Conservation (phyloP, 2,329 filamentous ascomycete species). For the Sporothrix euskadiensis region DNA sequence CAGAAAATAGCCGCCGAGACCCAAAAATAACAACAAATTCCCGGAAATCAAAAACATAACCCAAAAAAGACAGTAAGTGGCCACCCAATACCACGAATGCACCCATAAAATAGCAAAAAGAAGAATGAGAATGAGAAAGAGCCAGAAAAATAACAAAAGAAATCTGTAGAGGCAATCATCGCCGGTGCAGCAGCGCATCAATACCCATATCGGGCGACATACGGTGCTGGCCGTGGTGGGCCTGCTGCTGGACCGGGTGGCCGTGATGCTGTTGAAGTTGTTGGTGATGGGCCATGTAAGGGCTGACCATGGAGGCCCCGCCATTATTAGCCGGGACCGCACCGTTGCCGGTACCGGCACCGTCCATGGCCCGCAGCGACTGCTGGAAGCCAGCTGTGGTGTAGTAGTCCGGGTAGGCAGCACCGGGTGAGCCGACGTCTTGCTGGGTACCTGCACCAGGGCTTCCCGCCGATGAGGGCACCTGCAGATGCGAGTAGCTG, state of each 20-base stretch:
- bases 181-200: slow-evolving; percentile 41
- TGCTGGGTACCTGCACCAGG: slow-evolving; percentile 26
- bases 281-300: slow-evolving; percentile 56
- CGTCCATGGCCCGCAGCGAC: slow-evolving; percentile 3
- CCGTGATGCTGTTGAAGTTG: slow-evolving; percentile 60
- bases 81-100: not conserved
- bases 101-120: no score
- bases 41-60: not conserved
- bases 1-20: slow-evolving; percentile 1
- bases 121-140: not conserved
- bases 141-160: not conserved
- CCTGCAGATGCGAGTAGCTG: slow-evolving; percentile 1
- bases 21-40: not conserved
- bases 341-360: not conserved
- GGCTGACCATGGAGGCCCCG: slow-evolving; percentile 40
- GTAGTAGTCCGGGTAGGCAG: slow-evolving; percentile 35
- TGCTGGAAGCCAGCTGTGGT: slow-evolving; percentile 47
- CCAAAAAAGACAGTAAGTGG: not conserved
- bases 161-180: not conserved
- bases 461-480: slow-evolving; percentile 28
- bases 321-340: not conserved
- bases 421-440: slow-evolving; percentile 21
- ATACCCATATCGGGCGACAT: slow-evolving; percentile 61
- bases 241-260: slow-evolving; percentile 49
- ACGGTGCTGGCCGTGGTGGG: slow-evolving; percentile 51